Conservation (phyloP, 768 basidiomycete genomes). For the Lentinula detonsa region DNA sequence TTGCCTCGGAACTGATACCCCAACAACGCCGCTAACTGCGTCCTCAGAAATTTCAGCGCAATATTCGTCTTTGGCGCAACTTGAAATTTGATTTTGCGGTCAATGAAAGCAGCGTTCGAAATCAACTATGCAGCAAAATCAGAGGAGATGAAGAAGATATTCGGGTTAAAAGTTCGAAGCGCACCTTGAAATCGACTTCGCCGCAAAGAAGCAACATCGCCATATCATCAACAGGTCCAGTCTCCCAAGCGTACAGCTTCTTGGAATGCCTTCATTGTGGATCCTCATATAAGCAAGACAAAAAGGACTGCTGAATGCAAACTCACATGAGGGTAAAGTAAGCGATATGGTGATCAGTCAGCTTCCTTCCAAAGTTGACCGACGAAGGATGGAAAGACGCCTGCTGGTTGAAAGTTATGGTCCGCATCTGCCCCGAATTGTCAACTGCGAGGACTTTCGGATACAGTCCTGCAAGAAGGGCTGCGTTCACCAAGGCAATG, state of each 20-base stretch:
- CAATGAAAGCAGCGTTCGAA: constrained; percentile 67
- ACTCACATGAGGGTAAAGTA: constrained; percentile 88
- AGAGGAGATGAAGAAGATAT: neutral
- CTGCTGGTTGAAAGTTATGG: constrained; percentile 74
- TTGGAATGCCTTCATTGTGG: constrained; percentile 76
- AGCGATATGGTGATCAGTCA: constrained; percentile 65
- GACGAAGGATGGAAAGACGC: constrained; percentile 87
- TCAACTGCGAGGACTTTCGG: constrained; percentile 86
- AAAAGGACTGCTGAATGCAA: neutral
- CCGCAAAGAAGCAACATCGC: constrained; percentile 83
- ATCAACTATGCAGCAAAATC: constrained; percentile 43
- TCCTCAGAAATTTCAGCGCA: constrained; percentile 76
- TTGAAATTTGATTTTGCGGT: constrained; percentile 79
- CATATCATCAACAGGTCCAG: constrained; percentile 80
- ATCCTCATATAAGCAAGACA: neutral
- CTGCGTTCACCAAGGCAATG: constrained; percentile 64
- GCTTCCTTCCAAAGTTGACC: constrained; percentile 73
- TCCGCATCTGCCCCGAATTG: constrained; percentile 57
- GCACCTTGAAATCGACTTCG: constrained; percentile 80
- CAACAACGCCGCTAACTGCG: constrained; percentile 51
- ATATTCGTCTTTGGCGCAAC: constrained; percentile 65
- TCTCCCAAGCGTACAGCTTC: constrained; percentile 91
- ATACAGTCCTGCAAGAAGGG: constrained; percentile 81
- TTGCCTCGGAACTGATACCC: constrained; percentile 64
- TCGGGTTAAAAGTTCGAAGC: neutral